A percentile compares a stretch with the other conserved stretches of the same genome.
These are phyloP conservation scores for Xanthoceras sorbifolium DNA, from an alignment of 345 rosid genomes.

Conservation along the genomic window DNA sequence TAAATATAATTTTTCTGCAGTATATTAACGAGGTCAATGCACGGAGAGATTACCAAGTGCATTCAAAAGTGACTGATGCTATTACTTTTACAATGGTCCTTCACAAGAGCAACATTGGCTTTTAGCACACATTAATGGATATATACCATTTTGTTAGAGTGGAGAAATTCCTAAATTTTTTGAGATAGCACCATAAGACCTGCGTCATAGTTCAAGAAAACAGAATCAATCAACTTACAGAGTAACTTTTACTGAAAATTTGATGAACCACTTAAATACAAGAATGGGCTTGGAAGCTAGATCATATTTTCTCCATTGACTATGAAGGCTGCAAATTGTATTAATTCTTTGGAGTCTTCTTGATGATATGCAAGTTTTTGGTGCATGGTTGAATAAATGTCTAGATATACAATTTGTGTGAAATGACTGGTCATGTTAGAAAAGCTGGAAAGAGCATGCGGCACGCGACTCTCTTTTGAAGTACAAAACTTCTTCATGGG, in stretches of 20 bases:
- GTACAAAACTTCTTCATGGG: conserved; percentile 1
- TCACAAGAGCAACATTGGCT: conserved; percentile 35
- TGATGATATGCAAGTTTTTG: background rate
- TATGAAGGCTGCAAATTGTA: conserved; percentile 7
- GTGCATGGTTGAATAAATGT: conserved; percentile 2
- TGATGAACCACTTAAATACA: conserved; percentile 13
- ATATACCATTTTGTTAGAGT: conserved; percentile 24
- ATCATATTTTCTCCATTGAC: conserved; percentile 8
- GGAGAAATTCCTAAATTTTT: conserved; percentile 27
- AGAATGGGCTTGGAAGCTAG: conserved; percentile 17
- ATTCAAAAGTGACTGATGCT: conserved; percentile 38
- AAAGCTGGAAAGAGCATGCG: conserved; percentile 3
- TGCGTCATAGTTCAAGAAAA: conserved; percentile 30
- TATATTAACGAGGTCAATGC: conserved; percentile 37
- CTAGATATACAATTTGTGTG: background rate
- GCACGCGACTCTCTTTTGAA: background rate
- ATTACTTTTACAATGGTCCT: conserved; percentile 39
- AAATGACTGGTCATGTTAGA: conserved; percentile 6
- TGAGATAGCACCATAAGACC: conserved; percentile 23
- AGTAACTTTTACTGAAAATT: background rate
- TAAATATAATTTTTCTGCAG: conserved; percentile 47
- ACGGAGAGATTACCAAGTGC: conserved; percentile 38
- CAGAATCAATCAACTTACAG: conserved; percentile 21
- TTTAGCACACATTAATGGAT: conserved; percentile 31
- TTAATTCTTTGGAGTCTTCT: background rate